Conservation (phyloP, 257 asterid genomes). For the Nicotiana attenuata region DNA sequence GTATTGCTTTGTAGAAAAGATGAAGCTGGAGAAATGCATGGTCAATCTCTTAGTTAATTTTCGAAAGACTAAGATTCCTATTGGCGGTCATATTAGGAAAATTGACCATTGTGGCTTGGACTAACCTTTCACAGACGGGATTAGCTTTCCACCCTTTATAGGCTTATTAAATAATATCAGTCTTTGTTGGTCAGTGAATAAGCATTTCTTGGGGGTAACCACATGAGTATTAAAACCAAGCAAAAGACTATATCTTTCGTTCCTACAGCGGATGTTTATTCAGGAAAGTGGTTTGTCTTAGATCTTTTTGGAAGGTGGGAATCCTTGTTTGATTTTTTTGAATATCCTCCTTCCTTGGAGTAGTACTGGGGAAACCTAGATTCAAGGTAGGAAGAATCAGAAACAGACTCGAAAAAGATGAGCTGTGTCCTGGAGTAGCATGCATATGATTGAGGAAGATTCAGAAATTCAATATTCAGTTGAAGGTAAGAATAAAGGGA, state of each 20-base stretch:
- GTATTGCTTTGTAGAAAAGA: neutral
- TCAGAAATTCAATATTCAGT: neutral
- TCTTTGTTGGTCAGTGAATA: too few species aligned
- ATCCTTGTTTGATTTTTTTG: too few species aligned
- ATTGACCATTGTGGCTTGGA: neutral
- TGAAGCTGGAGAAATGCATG: neutral
- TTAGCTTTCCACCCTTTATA: too few species aligned
- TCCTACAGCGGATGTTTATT: too few species aligned
- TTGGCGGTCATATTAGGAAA: neutral
- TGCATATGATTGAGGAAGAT: conserved; percentile 1
- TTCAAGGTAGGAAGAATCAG: too few species aligned
- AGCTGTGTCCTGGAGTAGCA: neutral
- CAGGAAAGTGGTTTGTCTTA: neutral
- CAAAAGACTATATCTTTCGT: too few species aligned
- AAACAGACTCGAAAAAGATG: too few species aligned
- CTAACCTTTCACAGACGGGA: neutral
- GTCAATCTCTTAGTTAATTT: neutral
- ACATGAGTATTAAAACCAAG: too few species aligned
- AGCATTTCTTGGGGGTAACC: too few species aligned
- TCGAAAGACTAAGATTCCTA: neutral
- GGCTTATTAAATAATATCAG: too few species aligned
- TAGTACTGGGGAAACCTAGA: too few species aligned
- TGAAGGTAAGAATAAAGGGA: neutral
- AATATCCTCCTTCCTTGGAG: too few species aligned
- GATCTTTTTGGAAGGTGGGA: neutral